phyloP scores from a whole-genome alignment of 768 basidiomycete genomes.

The Boletus rubroflammeus region DNA sequence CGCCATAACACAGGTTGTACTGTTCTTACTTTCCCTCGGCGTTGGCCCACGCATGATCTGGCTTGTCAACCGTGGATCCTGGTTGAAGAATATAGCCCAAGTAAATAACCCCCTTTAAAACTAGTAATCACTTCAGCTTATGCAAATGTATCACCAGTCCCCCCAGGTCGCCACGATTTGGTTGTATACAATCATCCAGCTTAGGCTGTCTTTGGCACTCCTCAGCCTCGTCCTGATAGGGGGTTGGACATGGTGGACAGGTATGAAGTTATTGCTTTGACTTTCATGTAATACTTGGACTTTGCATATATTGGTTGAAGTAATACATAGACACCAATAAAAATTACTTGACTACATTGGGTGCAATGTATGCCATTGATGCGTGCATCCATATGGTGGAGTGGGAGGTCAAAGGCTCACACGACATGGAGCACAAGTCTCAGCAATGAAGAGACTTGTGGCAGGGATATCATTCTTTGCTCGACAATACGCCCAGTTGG shows the following conservation, averaged over 20 bases:
- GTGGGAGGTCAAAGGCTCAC: neutral
- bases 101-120: constrained; percentile 33
- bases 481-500: constrained; percentile 75
- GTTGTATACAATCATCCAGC: constrained; percentile 71
- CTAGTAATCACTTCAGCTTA: neutral
- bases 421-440: neutral
- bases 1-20: constrained; percentile 47
- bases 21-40: constrained; percentile 56
- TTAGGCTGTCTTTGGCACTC: constrained; percentile 61
- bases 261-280: constrained; percentile 44
- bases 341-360: neutral
- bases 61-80: constrained; percentile 64
- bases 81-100: constrained; percentile 72
- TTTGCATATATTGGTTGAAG: neutral
- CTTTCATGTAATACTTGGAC: neutral
- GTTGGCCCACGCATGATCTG: constrained; percentile 69
- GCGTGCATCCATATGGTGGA: neutral
- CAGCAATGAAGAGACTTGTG: neutral
- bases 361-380: constrained; percentile 12
- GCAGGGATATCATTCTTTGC: constrained; percentile 46
- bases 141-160: constrained; percentile 40
- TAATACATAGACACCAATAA: neutral
- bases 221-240: constrained; percentile 52
- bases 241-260: constrained; percentile 60
- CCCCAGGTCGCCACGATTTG: constrained; percentile 78